Percentiles rank a stretch among this genome's conserved stretches.
Conservation (phyloP, 2,329 filamentous ascomycete genomes). For the Stagonosporopsis tanaceti region DNA sequence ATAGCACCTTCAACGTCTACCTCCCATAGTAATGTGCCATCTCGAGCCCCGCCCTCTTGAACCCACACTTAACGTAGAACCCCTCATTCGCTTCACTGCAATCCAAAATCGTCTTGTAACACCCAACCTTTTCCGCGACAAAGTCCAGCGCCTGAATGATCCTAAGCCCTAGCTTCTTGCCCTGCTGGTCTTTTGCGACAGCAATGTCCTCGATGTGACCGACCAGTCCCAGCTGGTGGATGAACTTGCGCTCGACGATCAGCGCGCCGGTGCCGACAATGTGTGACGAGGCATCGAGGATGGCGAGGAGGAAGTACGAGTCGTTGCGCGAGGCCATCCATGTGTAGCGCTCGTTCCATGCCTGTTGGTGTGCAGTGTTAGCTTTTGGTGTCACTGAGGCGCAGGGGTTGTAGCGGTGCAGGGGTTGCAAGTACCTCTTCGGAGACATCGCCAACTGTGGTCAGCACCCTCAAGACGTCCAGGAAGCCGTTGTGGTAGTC, state of each 20-base stretch:
- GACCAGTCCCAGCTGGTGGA: slow-evolving; percentile 81
- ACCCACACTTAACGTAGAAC: slow-evolving; percentile 98
- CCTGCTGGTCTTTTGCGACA: slow-evolving; percentile 92
- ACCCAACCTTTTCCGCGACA: slow-evolving; percentile 86
- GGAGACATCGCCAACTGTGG: slow-evolving; percentile 87
- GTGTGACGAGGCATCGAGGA: slow-evolving; percentile 73
- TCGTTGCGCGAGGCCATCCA: slow-evolving; percentile 78
- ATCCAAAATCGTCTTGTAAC: slow-evolving; percentile 96
- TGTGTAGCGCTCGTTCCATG: slow-evolving; percentile 80
- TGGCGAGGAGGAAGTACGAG: slow-evolving; percentile 85
- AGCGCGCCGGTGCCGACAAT: slow-evolving; percentile 92
- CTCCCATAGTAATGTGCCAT: slow-evolving; percentile 90
- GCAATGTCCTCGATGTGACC: slow-evolving; percentile 99
- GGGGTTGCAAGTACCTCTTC: slow-evolving; percentile 59
- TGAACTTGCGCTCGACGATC: slow-evolving; percentile 94
- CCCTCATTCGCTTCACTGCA: slow-evolving; percentile 96
- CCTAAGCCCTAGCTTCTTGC: slow-evolving; percentile 91
- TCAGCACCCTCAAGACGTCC: slow-evolving; percentile 88
- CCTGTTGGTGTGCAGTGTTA: slow-evolving; percentile 16
- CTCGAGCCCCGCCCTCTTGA: slow-evolving; percentile 87
- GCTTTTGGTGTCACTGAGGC: not conserved
- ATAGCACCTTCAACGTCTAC: slow-evolving; percentile 1
- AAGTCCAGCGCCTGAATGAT: slow-evolving; percentile 94
- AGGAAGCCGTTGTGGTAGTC: slow-evolving; percentile 88
- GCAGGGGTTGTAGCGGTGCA: not conserved